These are phyloP conservation scores for Melanopsichium pennsylvanicum DNA, from an alignment of 1,284 basidiomycete species.

Conservation along the genomic window DNA sequence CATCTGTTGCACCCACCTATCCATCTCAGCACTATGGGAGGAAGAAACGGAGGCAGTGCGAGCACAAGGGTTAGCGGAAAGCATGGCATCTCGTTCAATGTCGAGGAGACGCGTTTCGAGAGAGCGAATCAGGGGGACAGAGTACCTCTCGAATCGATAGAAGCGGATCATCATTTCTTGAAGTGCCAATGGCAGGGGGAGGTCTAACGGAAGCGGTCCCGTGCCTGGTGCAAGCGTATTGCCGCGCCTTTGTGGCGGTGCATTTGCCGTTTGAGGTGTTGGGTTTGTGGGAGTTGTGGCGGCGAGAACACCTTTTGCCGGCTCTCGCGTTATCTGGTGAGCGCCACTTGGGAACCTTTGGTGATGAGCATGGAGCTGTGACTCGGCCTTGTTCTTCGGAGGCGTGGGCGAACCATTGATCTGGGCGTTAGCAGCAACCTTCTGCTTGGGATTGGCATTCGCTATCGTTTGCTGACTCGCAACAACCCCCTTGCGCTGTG, in stretches of 20 bases:
- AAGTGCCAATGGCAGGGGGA: slow-evolving; percentile 54
- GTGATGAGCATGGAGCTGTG: neutral
- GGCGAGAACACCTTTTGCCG: slow-evolving; percentile 5
- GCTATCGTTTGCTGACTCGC: slow-evolving; percentile 7
- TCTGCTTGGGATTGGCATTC: slow-evolving; percentile 1
- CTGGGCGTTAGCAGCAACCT: neutral
- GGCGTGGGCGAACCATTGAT: slow-evolving; percentile 21
- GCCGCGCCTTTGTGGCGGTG: neutral
- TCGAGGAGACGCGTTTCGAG: slow-evolving; percentile 61
- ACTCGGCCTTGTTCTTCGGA: slow-evolving; percentile 6
- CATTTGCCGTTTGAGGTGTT: neutral
- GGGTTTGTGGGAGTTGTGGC: too few relatives aligned
- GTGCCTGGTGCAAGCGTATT: slow-evolving; percentile 43
- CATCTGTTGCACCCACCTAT: slow-evolving; percentile 60
- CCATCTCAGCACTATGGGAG: slow-evolving; percentile 52
- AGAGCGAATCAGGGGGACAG: slow-evolving; percentile 60
- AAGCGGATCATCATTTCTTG: slow-evolving; percentile 65
- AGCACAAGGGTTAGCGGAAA: slow-evolving; percentile 43
- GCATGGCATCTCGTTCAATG: slow-evolving; percentile 61
- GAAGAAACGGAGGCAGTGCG: slow-evolving; percentile 4
- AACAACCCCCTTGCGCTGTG: slow-evolving; percentile 16
- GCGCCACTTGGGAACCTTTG: slow-evolving; percentile 34
- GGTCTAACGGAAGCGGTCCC: slow-evolving; percentile 48
- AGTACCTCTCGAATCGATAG: slow-evolving; percentile 64
- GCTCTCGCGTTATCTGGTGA: slow-evolving; percentile 30